Evolutionary conservation across 2,329 filamentous ascomycete species (phyloP), one percentile per base, ranked within the genome.

Genomic region (Cladosporium sphaerospermum): DNA sequence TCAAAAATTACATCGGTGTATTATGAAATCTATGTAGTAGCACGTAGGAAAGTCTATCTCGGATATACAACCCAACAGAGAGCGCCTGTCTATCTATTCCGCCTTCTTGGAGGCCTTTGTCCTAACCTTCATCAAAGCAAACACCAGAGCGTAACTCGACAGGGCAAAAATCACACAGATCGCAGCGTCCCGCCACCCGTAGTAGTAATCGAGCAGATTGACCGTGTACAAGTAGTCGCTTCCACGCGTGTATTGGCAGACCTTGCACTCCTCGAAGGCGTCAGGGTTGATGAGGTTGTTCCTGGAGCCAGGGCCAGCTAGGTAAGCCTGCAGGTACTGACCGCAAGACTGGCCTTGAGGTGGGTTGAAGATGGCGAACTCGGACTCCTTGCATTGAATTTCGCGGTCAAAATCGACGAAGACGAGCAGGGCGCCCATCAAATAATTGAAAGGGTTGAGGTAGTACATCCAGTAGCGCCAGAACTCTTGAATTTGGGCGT

Each of bases 171-270:
- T 68, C 1, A 77, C 78, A 2, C 78, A 75, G 45, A 86, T 81
- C 0, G 63, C 84, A 0, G 80, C 80, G 66, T 88, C 75, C 45
- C 85, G 75, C 85, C 85, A 88, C 0, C 82, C 84, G 59, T 82
- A 82, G 56, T 75, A 80, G 58, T 85, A 81, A 3, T 81, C 74
- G 1, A 73, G 72, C 7, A 88, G 60, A 62, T 86, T 85, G 10
- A 88, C 57, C 0, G 74, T 80, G 2, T 67, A 60, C 2, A 88
- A 64, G 57, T 84, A 88, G 54, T 85, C 83, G 5, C 75, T 72
- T 0, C 82, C 84, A 14, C 62, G 67, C 1, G 65, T 67, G 63
- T 81, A 88, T 56, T 81, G 73, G 61, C 85, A 88, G 0, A 87
- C 83, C 39, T 68, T 67, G 64, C 85, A 88, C 0, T 66, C 71